Base-by-base conservation (phyloP, 257 asterid genomes). In the Orobanche coerulescens region DNA sequence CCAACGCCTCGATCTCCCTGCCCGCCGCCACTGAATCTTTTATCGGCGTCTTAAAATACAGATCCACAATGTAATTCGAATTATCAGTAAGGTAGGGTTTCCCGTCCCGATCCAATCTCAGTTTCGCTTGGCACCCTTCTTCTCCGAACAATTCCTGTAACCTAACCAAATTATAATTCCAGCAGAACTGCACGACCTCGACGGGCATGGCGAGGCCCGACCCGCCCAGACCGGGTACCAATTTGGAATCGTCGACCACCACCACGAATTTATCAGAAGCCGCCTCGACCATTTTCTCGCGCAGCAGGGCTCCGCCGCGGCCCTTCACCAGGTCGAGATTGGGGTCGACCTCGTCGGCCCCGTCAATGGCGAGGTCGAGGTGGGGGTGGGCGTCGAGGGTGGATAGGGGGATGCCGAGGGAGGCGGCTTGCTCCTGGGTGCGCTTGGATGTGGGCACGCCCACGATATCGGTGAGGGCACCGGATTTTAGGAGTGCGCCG, bases 281-380 rank as follows among this genome's bases (percentile, higher is more conserved):
- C 2, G 98, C 94, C 67, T 88, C 98, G 20, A 92, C 98, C 94
- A 92, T 92, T 22, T 92, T 92, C 86, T 92, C 98, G 1, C 98
- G 72, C 10, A 92, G 40, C 2, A 92, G 80, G 10, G 98, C 95
- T 76, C 98, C 98, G 14, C 98, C 96, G 2, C 98, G 92, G 42
- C 98, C 98, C 71, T 92, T 92, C 20, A 92, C 95, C 1, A 92
- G 84, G 66, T 88, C 94, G 4, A 92, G 95, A 71, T 81, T 73
- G 0, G 95, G 57, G 34, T 50, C 57, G 33, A 50, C 57, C 33
- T 50, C 51, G 15, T 39, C 46, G 5, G 51, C 94, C 77, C 93
- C 93, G 74, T 84, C 93, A 15, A 84, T 84, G 12, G 90, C 94
- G 52, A 85, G 78, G 61, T 85, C 94, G 5, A 85, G 68, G n/a